phyloP scores from a whole-genome alignment of 805 yeast genomes.

The Dipodascopsis uninucleata region DNA sequence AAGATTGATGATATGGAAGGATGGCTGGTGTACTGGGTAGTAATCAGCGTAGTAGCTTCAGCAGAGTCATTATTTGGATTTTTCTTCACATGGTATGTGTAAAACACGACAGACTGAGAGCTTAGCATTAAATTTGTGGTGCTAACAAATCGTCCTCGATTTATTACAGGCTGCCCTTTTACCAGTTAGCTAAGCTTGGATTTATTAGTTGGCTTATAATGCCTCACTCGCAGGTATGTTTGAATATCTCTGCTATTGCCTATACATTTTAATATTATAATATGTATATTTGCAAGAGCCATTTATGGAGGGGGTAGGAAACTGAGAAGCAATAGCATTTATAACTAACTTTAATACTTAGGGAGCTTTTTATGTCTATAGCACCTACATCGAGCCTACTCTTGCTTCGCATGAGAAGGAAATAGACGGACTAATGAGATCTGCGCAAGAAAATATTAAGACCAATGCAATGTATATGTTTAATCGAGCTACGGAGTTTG shows the following conservation, averaged over 20 bases:
- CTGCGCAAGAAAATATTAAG: slow-evolving; percentile 6
- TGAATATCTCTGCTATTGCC: too few relatives aligned
- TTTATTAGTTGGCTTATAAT: slow-evolving; percentile 60
- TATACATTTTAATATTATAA: too few relatives aligned
- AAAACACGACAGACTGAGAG: not conserved
- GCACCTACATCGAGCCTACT: slow-evolving; percentile 21
- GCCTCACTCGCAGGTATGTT: slow-evolving; percentile 43
- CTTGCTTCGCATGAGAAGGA: slow-evolving; percentile 20
- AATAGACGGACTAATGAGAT: slow-evolving; percentile 4
- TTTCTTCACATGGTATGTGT: slow-evolving; percentile 37
- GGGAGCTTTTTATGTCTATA: slow-evolving; percentile 20
- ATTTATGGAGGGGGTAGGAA: too few relatives aligned
- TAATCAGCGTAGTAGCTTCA: slow-evolving; percentile 44
- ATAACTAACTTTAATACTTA: not conserved
- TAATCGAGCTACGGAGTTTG: too few relatives aligned
- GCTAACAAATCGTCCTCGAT: not conserved
- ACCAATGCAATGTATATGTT: too few relatives aligned
- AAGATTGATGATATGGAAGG: slow-evolving; percentile 40
- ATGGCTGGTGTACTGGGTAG: slow-evolving; percentile 66
- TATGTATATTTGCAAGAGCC: too few relatives aligned
- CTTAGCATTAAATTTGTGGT: not conserved
- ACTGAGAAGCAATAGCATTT: not conserved
- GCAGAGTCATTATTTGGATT: slow-evolving; percentile 44
- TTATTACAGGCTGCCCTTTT: slow-evolving; percentile 49
- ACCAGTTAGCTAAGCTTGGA: slow-evolving; percentile 46